Conservation (phyloP, 345 rosid species). For the Arabidopsis thaliana region DNA sequence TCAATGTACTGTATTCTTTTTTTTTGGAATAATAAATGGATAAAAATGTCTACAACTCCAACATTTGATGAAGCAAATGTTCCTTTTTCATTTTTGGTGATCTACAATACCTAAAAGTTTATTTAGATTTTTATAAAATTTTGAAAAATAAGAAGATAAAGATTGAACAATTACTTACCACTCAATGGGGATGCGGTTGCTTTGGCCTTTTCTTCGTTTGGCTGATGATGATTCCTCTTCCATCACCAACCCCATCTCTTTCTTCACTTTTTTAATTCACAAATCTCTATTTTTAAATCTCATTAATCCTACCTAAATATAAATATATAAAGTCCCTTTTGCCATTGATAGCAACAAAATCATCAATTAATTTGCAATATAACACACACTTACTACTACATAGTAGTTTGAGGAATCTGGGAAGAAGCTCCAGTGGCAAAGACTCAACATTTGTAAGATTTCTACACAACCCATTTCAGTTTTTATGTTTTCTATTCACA, state of each 20-base stretch:
- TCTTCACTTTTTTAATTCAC: not conserved
- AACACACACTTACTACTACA: conserved; percentile 17
- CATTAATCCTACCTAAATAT: not conserved
- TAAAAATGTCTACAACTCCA: conserved; percentile 26
- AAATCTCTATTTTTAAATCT: not conserved
- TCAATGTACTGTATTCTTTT: not conserved
- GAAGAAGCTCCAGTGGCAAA: conserved; percentile 37
- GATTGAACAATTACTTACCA: conserved; percentile 52
- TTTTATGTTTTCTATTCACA: not conserved
- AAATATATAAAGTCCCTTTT: conserved; percentile 35
- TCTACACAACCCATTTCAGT: conserved; percentile 1
- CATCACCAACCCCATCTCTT: conserved; percentile 55
- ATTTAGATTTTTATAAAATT: conserved; percentile 2
- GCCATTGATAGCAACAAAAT: conserved; percentile 26
- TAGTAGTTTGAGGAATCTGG: conserved; percentile 40
- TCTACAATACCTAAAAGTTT: not conserved
- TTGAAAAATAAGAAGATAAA: conserved; percentile 33
- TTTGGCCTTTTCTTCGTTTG: conserved; percentile 51
- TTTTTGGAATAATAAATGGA: not conserved
- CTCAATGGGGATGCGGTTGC: conserved; percentile 74
- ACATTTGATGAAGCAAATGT: not conserved
- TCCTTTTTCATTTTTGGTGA: not conserved
- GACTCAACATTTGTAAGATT: conserved; percentile 44
- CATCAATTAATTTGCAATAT: conserved; percentile 24
- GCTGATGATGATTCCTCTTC: conserved; percentile 56